Conservation (phyloP, 2,329 filamentous ascomycete genomes). For the Penicillium vulpinum region DNA sequence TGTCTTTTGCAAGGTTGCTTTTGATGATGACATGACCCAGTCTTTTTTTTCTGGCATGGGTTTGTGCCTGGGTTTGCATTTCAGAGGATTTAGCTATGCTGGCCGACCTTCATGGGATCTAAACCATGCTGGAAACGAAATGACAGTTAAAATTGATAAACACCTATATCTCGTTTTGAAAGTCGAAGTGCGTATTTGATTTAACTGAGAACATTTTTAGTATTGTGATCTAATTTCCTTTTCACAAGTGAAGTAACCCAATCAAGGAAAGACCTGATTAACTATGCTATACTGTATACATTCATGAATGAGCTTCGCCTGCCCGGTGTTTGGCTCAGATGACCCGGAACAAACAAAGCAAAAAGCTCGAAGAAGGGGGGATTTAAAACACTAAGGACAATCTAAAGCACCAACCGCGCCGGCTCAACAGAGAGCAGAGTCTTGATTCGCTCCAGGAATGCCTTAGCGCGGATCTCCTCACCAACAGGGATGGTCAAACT, state of each 20-base stretch:
- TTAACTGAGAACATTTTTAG: too few relatives aligned
- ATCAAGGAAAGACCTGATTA: conserved; percentile 24
- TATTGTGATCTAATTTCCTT: background rate
- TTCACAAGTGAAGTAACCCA: conserved; percentile 8
- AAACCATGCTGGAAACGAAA: background rate
- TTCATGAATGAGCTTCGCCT: conserved; percentile 11
- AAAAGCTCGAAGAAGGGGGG: conserved; percentile 13
- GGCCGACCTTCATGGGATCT: background rate
- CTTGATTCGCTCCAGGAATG: conserved; percentile 87
- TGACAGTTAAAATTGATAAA: background rate
- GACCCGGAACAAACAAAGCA: conserved; percentile 18
- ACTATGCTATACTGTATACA: conserved; percentile 33
- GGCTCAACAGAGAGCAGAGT: conserved; percentile 77
- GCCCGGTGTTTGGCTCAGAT: conserved; percentile 13
- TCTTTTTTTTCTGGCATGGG: background rate
- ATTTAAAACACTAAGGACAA: conserved; percentile 14
- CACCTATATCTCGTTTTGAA: background rate
- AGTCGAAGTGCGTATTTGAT: too few relatives aligned
- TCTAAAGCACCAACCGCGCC: conserved; percentile 65
- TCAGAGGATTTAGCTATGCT: conserved; percentile 1
- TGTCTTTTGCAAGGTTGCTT: conserved; percentile 9
- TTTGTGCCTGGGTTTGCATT: background rate
- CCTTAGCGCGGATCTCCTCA: conserved; percentile 77
- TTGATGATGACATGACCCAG: conserved; percentile 34
- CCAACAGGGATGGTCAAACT: conserved; percentile 74